Conservation (phyloP, 1,139 yeast species). For the Blastobotrys arbuscula region DNA sequence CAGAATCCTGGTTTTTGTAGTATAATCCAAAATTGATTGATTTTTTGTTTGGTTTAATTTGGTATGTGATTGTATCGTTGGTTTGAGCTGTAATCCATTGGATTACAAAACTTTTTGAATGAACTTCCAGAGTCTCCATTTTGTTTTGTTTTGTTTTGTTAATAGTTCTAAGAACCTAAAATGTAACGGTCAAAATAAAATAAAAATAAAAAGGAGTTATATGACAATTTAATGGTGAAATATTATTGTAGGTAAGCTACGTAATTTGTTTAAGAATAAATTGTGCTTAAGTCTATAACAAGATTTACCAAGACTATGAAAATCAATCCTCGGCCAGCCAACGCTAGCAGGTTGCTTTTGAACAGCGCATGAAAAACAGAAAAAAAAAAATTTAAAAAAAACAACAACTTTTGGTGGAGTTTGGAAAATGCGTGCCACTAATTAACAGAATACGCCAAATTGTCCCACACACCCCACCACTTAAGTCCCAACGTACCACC, state of each 20-base stretch:
- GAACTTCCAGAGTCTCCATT: slow-evolving; percentile 86
- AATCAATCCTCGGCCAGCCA: not conserved
- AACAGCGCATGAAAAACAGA: not conserved
- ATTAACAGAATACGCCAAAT: no score
- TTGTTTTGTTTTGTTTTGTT: no score
- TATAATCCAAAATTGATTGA: slow-evolving; percentile 69
- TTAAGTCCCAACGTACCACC: no score
- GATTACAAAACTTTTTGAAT: slow-evolving; percentile 80
- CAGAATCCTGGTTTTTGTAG: slow-evolving; percentile 29
- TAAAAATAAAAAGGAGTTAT: not conserved
- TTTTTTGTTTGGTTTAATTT: slow-evolving; percentile 73
- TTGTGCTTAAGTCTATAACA: no score
- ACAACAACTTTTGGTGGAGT: not conserved
- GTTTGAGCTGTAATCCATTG: slow-evolving; percentile 84
- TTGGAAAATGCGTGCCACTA: no score
- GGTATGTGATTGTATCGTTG: slow-evolving; percentile 66
- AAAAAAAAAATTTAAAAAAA: not conserved
- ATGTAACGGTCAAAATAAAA: not conserved
- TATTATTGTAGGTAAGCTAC: not conserved
- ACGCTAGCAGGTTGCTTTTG: not conserved
- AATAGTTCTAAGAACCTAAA: no score
- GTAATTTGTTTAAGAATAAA: not conserved
- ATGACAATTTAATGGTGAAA: no score
- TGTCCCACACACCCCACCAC: no score
- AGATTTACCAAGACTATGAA: no score